Percentiles rank a stretch among this genome's conserved stretches.
phyloP scores from a whole-genome alignment of 73 alveolate species.

The Stentor coeruleus region DNA sequence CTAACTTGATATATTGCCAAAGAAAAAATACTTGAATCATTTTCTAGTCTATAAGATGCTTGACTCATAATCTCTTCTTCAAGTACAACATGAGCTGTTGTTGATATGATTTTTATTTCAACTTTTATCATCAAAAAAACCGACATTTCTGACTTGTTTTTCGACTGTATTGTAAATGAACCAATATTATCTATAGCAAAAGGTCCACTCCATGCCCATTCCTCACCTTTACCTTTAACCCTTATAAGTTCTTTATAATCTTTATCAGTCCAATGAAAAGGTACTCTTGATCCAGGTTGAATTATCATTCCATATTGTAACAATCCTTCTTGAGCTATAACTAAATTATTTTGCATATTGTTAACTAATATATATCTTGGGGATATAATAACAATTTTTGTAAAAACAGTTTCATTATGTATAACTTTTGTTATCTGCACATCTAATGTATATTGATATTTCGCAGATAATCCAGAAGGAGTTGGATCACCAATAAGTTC shows the following conservation, averaged over 20 bases:
- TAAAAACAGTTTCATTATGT: constrained; percentile 29
- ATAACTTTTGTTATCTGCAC: constrained; percentile 9
- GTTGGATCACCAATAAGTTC: not conserved
- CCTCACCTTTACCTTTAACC: not conserved
- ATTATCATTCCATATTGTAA: not conserved
- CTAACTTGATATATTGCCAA: not conserved
- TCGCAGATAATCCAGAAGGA: not conserved
- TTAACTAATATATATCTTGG: constrained; percentile 45
- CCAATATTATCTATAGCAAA: not conserved
- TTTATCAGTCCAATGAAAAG: constrained; percentile 9
- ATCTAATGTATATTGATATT: constrained; percentile 3
- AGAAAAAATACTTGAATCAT: constrained; percentile 8
- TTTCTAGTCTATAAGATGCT: not conserved
- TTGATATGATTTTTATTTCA: not conserved
- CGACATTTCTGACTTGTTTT: not conserved
- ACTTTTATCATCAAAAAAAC: not conserved
- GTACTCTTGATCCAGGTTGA: not conserved
- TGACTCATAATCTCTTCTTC: not conserved
- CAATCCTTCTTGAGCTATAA: not conserved
- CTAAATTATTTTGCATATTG: not conserved
- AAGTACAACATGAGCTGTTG: constrained; percentile 12
- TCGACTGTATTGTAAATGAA: constrained; percentile 9
- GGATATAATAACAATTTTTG: constrained; percentile 36
- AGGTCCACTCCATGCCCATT: not conserved
- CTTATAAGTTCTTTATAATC: not conserved